A percentile compares a stretch with the other conserved stretches of the same genome.
Conservation (phyloP, 2,329 filamentous ascomycete genomes). For the Tolypocladium guangdongense region DNA sequence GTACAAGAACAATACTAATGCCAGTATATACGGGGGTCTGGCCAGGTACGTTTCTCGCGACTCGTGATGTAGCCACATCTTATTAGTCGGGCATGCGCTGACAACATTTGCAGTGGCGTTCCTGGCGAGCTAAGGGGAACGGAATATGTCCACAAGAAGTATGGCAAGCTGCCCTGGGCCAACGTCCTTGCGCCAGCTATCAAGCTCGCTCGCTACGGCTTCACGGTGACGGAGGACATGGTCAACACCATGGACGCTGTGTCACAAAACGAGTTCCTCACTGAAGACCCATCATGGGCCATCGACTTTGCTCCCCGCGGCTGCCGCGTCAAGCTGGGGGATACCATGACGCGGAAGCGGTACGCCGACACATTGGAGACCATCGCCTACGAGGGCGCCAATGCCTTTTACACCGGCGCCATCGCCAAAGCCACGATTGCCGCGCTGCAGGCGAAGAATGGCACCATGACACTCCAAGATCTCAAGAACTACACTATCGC, state of each 20-base stretch:
- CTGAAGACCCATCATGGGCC: conserved; percentile 64
- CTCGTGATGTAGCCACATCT: conserved; percentile 2
- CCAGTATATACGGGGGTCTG: conserved; percentile 58
- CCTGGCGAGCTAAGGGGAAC: conserved; percentile 64
- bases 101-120: conserved; percentile 38
- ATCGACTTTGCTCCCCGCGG: conserved; percentile 77
- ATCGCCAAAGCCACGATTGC: conserved; percentile 61
- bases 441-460: conserved; percentile 50
- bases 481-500: conserved; percentile 61
- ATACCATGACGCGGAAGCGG: conserved; percentile 62
- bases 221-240: conserved; percentile 60
- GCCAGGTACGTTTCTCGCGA: conserved; percentile 46
- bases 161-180: conserved; percentile 54
- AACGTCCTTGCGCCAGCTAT: conserved; percentile 60
- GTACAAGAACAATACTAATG: conserved; percentile 58
- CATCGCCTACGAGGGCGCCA: conserved; percentile 53
- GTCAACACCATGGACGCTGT: conserved; percentile 53
- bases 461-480: conserved; percentile 68
- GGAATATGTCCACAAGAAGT: conserved; percentile 60
- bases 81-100: rapidly evolving
- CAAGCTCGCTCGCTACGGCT: conserved; percentile 60
- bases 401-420: conserved; percentile 59
- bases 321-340: conserved; percentile 51
- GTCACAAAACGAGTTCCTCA: conserved; percentile 47
- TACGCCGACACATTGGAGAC: conserved; percentile 64